phyloP scores from a whole-genome alignment of 169 alveolate species.

The Cystoisospora suis region DNA sequence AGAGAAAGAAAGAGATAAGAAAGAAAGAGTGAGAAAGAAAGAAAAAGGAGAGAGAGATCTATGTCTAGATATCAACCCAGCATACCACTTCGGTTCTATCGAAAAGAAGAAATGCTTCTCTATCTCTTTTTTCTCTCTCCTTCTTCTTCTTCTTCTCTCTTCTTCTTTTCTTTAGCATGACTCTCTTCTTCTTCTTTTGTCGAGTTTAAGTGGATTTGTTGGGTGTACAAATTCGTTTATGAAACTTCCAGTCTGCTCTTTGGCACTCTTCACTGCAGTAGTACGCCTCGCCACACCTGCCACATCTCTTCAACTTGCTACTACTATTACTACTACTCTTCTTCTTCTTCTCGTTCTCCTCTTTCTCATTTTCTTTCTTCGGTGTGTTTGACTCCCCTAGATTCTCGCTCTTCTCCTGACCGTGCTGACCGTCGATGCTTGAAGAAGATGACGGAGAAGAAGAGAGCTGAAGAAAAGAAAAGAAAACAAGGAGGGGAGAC shows the following conservation, averaged over 20 bases:
- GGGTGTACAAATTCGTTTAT: constrained; percentile 84
- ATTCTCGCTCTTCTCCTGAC: background rate
- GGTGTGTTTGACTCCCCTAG: background rate
- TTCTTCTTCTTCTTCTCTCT: background rate
- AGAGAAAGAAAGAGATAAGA: too few relatives aligned
- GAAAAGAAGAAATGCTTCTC: too few relatives aligned
- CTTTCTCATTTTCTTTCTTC: background rate
- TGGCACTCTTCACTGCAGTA: constrained; percentile 88
- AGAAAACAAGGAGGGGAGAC: background rate
- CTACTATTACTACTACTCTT: background rate
- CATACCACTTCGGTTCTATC: too few relatives aligned
- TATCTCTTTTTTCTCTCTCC: too few relatives aligned
- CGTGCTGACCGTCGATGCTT: background rate
- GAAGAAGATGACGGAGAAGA: background rate
- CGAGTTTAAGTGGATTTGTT: too few relatives aligned
- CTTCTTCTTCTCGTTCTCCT: background rate
- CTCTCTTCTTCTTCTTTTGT: background rate
- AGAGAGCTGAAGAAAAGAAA: background rate
- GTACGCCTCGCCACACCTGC: constrained; percentile 84
- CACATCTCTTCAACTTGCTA: constrained; percentile 72
- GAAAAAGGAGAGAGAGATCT: too few relatives aligned
- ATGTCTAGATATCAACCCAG: too few relatives aligned
- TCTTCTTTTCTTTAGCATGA: background rate
- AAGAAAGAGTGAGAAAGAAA: too few relatives aligned
- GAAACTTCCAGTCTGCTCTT: constrained; percentile 85